phyloP scores from a whole-genome alignment of 2,329 filamentous ascomycete genomes.

The Clarireedia sp. region DNA sequence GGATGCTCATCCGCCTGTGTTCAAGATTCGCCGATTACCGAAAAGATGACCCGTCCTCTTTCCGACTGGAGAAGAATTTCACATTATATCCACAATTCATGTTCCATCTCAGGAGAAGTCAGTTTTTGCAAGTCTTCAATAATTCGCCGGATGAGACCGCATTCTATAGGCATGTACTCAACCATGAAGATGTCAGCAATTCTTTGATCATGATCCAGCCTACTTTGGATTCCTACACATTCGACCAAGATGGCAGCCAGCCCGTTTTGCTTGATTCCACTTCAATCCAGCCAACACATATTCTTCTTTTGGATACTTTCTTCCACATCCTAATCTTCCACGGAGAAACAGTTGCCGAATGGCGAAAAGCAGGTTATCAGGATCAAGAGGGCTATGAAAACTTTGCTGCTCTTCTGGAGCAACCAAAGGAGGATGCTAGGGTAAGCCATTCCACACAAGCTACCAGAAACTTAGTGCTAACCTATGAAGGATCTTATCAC shows the following conservation, averaged over 20 bases:
- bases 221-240: conserved; percentile 92
- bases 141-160: conserved; percentile 98
- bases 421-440: conserved; percentile 93
- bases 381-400: conserved; percentile 98
- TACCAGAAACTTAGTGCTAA: conserved; percentile 15
- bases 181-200: conserved; percentile 95
- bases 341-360: conserved; percentile 94
- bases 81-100: conserved; percentile 98
- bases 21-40: conserved; percentile 95
- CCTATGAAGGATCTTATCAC: conserved; percentile 75
- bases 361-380: conserved; percentile 96
- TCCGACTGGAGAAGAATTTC: conserved; percentile 97
- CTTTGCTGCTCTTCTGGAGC: conserved; percentile 78
- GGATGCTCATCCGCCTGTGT: conserved; percentile 95
- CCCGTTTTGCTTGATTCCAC: conserved; percentile 95
- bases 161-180: conserved; percentile 95
- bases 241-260: conserved; percentile 86
- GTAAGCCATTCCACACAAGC: conserved; percentile 42
- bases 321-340: conserved; percentile 99
- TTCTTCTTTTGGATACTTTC: conserved; percentile 93
- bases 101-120: conserved; percentile 95
- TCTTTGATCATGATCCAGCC: conserved; percentile 98
- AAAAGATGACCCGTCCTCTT: conserved; percentile 96
- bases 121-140: conserved; percentile 98
- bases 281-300: conserved; percentile 89